Evolutionary conservation across 169 alveolate genomes (phyloP), one percentile per base, ranked within the genome.

Genomic region (Eimeria necatrix): DNA sequence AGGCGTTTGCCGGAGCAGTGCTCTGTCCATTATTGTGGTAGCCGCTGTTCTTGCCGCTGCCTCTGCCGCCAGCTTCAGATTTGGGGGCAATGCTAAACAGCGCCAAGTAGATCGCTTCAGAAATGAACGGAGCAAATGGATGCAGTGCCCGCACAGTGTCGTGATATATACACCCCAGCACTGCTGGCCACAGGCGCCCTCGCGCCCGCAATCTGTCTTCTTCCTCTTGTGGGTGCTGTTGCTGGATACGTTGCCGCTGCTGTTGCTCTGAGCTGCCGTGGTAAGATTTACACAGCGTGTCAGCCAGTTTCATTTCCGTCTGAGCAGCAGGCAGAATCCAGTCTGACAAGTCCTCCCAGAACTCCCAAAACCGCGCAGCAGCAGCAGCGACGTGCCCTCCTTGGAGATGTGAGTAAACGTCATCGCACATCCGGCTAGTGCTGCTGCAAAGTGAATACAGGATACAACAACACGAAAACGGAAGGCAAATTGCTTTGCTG

Each of bases 61-160:
- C n/a, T 68, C 78, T 68, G 46, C 20, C 68, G 68, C 4, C 22
- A 18, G 68, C 68, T 56, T 10, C 22, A 56, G 20, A 10, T 1
- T 16, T 14, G 32, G 32, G n/a, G 32, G 4, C 9, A 18, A 14
- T 24, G 32, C 78, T 14, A 24, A n/a, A n/a, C 12, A 68, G 78
- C 46, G 78, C 78, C 9, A 68, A 24, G 14, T 16, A 68, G n/a
- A 68, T 14, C 78, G 78, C 78, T n/a, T 68, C 78, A n/a, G 78
- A 68, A 68, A 68, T 68, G 78, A 68, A 68, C 41, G 78, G 78
- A 14, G 78, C 78, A 68, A 68, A 68, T 10, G 78, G 78, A 68
- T 68, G 78, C n/a, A 68, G 78, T 8, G 32, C 78, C n/a, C 78
- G 78, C 78, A 68, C 12, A 7, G n/a, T 18, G n/a, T 68, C 78